A percentile compares a stretch with the other conserved stretches of the same genome.
Conservation (phyloP, 1,284 basidiomycete genomes). For the Puccinia coronata region DNA sequence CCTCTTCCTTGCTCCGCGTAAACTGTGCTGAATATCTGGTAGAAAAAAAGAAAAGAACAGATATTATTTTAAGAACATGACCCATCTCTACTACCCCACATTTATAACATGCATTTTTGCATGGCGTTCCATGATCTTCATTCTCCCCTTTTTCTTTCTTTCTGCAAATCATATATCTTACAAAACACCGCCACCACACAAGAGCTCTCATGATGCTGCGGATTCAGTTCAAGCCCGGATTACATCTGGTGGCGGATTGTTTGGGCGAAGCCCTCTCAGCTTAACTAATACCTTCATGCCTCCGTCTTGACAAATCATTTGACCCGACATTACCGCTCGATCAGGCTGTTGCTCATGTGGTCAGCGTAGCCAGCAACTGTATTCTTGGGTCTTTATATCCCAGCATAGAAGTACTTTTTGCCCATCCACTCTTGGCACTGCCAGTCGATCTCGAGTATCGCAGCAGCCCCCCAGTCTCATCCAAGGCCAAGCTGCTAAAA, state of each 20-base stretch:
- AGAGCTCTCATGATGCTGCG: neutral
- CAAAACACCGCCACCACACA: neutral
- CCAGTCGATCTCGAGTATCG: neutral
- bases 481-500: neutral
- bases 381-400: neutral
- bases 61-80: neutral
- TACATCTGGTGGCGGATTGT: neutral
- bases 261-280: no score
- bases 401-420: neutral
- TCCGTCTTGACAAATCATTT: neutral
- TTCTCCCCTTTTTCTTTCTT: neutral
- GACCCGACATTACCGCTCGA: neutral
- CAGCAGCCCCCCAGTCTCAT: neutral
- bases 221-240: neutral
- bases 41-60: no score
- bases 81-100: neutral
- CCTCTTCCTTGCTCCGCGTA: neutral
- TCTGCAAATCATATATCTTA: neutral
- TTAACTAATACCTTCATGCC: neutral
- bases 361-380: neutral
- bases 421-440: neutral
- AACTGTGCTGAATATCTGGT: no score
- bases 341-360: neutral
- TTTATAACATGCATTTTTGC: neutral
- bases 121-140: neutral